Evolutionary conservation across 345 rosid genomes (phyloP).

Genomic region (Salix koriyanagi): DNA sequence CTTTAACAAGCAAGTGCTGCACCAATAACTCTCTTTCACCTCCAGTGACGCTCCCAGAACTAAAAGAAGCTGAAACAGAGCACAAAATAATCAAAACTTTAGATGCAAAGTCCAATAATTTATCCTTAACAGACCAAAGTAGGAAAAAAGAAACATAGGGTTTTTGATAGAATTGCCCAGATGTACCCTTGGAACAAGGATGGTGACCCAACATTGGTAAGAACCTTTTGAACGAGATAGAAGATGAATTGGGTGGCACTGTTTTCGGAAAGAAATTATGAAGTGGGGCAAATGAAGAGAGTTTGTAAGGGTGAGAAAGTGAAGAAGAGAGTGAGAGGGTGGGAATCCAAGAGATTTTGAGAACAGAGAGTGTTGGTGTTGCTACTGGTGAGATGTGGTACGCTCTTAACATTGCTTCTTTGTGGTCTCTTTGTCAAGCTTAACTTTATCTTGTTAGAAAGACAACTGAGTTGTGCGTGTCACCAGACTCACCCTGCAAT

Average conservation of each 20-base stretch:
- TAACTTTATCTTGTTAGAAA: neutral
- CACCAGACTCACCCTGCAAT: too few relatives aligned
- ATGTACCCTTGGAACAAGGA: conserved; percentile 19
- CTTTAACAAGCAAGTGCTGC: conserved; percentile 84
- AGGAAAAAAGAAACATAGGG: neutral
- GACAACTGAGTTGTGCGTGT: neutral
- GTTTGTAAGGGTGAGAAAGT: conserved; percentile 22
- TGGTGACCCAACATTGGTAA: conserved; percentile 19
- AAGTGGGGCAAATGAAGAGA: conserved; percentile 35
- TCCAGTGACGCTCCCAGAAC: conserved; percentile 37
- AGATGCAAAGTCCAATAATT: neutral
- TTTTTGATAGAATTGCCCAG: conserved; percentile 18
- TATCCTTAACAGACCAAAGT: neutral
- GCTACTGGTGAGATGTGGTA: conserved; percentile 24
- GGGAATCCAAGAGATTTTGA: conserved; percentile 40
- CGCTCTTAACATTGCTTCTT: conserved; percentile 37
- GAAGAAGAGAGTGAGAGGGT: conserved; percentile 30
- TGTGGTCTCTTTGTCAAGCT: neutral
- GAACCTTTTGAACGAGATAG: conserved; percentile 5
- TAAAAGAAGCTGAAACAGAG: conserved; percentile 48
- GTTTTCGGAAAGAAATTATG: conserved; percentile 18
- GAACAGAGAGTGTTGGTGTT: conserved; percentile 28
- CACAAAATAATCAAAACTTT: neutral
- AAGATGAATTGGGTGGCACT: conserved; percentile 14
- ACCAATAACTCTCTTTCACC: conserved; percentile 61